Evolutionary conservation across 2,329 filamentous ascomycete species (phyloP).

Genomic region (Alternaria sp.): DNA sequence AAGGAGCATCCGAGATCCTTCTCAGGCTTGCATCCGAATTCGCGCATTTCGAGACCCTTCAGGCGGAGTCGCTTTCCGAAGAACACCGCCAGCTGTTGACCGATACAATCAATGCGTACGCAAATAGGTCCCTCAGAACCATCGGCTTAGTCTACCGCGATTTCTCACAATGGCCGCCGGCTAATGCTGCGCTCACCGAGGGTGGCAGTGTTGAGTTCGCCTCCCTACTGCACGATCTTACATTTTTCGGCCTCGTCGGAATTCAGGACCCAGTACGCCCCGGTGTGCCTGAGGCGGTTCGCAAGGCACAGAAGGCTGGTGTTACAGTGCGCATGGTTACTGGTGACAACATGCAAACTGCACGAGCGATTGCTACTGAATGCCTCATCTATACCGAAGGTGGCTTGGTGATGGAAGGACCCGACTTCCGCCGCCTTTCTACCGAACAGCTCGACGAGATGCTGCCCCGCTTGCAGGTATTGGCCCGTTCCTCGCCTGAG

Average conservation of each 20-base stretch:
- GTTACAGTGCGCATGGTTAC: conserved; percentile 97
- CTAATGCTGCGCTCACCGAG: conserved; percentile 26
- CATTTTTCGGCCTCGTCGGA: conserved; percentile 86
- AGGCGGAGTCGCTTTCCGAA: conserved; percentile 27
- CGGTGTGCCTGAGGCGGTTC: conserved; percentile 85
- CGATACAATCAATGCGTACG: conserved; percentile 50
- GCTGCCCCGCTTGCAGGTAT: conserved; percentile 82
- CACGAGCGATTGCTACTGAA: conserved; percentile 93
- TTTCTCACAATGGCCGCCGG: conserved; percentile 49
- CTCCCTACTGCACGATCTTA: conserved; percentile 61
- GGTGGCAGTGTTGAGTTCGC: conserved; percentile 33
- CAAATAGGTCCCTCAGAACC: conserved; percentile 53
- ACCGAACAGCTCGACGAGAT: conserved; percentile 80
- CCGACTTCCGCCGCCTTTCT: conserved; percentile 87
- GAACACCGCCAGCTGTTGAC: conserved; percentile 31
- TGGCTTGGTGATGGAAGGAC: conserved; percentile 83
- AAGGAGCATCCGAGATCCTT: conserved; percentile 67
- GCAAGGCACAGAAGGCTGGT: conserved; percentile 87
- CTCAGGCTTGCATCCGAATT: conserved; percentile 54
- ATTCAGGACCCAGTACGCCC: conserved; percentile 96
- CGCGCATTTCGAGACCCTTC: conserved; percentile 27
- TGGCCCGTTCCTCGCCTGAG: conserved; percentile 93
- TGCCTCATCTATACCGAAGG: conserved; percentile 86
- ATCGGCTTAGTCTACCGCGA: conserved; percentile 55
- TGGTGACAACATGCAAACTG: conserved; percentile 94